A percentile compares a stretch with the other conserved stretches of the same genome.
These are phyloP conservation scores for Epithemia pelagica DNA, from an alignment of 108 stramenopile species.

Conservation along the genomic window DNA sequence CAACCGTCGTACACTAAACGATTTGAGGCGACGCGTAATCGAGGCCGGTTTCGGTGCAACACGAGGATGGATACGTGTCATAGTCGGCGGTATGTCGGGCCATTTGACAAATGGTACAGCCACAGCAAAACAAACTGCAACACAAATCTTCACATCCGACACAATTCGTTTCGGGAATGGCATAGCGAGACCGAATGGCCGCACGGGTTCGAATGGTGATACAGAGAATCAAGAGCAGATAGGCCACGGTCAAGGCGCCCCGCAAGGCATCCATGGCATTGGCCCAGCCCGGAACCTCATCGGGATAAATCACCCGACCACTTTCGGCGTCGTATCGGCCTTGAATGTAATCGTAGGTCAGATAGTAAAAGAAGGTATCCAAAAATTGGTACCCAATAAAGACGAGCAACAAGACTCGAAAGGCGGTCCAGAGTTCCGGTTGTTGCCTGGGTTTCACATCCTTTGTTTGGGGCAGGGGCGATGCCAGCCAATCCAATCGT, in stretches of 20 bases:
- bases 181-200: constrained; percentile 13
- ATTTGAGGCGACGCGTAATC: not conserved
- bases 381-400: constrained; percentile 1
- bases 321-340: not conserved
- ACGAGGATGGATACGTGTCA: constrained; percentile 11
- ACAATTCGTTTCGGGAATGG: constrained; percentile 12
- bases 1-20: too few species aligned
- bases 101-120: constrained; percentile 27
- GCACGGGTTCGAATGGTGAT: constrained; percentile 8
- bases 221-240: constrained; percentile 4
- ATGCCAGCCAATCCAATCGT: constrained; percentile 14
- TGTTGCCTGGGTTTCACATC: not conserved
- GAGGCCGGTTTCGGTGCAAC: constrained; percentile 32
- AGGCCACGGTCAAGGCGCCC: not conserved
- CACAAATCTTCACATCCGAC: constrained; percentile 22
- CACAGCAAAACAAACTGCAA: constrained; percentile 14
- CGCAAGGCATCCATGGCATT: not conserved
- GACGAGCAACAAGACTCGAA: not conserved
- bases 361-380: constrained; percentile 4
- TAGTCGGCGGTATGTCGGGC: constrained; percentile 33
- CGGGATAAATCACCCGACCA: not conserved
- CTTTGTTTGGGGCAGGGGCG: not conserved
- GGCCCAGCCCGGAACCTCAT: not conserved
- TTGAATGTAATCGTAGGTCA: not conserved
- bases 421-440: not conserved